These are phyloP conservation scores for Pleurotus tuoliensis DNA, from an alignment of 768 basidiomycete species.

Conservation along the genomic window DNA sequence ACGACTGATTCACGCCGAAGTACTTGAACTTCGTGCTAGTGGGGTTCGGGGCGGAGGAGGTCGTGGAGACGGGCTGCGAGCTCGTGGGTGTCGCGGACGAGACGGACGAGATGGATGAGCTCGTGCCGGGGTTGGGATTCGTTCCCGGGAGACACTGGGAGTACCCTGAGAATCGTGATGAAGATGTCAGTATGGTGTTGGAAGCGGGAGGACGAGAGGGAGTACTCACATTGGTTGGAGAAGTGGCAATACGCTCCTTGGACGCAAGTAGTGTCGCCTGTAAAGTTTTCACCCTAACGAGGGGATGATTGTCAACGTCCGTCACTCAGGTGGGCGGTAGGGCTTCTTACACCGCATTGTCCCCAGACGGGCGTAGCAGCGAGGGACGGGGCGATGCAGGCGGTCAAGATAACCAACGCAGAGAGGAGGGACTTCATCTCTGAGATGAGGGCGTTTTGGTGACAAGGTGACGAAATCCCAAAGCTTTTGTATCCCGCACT, in stretches of 20 bases:
- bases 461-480: too few species aligned
- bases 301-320: conserved; percentile 17
- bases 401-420: neutral
- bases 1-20: conserved; percentile 61
- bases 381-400: neutral
- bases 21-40: conserved; percentile 52
- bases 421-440: neutral
- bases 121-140: neutral
- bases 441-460: too few species aligned
- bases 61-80: too few species aligned
- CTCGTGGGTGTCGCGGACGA: too few species aligned
- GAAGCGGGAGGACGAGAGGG: neutral
- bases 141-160: conserved; percentile 9
- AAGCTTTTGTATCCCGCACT: too few species aligned
- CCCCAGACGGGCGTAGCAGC: conserved; percentile 26
- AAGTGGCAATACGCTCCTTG: neutral
- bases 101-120: too few species aligned
- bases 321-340: conserved; percentile 23
- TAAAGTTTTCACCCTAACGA: neutral
- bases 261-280: neutral
- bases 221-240: neutral
- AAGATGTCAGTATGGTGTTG: neutral
- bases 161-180: neutral
- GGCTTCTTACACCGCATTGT: conserved; percentile 23
- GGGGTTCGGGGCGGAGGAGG: conserved; percentile 13